phyloP scores from a whole-genome alignment of 768 basidiomycete genomes.

The Filobasidium wieringae region DNA sequence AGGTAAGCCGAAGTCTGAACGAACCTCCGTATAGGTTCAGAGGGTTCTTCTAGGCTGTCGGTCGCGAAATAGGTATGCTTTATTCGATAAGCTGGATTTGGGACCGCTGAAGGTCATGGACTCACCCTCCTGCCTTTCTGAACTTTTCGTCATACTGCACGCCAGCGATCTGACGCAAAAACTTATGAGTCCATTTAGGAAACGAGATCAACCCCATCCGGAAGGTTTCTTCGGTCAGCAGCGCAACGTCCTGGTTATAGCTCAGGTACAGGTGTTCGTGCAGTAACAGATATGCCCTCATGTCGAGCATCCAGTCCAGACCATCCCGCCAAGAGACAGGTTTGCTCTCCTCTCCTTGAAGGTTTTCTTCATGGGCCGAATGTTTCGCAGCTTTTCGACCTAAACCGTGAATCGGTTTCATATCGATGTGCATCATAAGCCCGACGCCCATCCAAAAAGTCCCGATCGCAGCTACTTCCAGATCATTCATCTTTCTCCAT shows the following conservation, averaged over 20 bases:
- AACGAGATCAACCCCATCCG: not conserved
- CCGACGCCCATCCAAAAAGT: slow-evolving; percentile 11
- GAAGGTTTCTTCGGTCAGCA: slow-evolving; percentile 1
- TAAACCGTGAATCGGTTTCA: not conserved
- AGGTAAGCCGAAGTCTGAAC: slow-evolving; percentile 49
- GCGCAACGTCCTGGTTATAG: not conserved
- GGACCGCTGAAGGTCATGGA: too few species aligned
- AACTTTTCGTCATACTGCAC: not conserved
- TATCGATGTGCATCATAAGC: slow-evolving; percentile 1
- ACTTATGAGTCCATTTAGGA: not conserved
- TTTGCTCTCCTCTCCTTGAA: not conserved
- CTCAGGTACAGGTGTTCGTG: slow-evolving; percentile 1
- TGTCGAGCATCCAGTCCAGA: slow-evolving; percentile 11
- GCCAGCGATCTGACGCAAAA: not conserved
- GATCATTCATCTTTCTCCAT: slow-evolving; percentile 2
- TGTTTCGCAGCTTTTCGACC: not conserved
- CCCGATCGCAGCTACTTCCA: slow-evolving; percentile 6
- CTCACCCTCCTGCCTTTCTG: not conserved
- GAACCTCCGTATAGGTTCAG: not conserved
- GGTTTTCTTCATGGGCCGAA: not conserved
- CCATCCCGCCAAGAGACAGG: not conserved
- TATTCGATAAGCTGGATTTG: too few species aligned
- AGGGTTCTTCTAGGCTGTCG: not conserved
- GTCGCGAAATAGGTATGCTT: not conserved
- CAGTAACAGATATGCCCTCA: slow-evolving; percentile 4